Base-by-base conservation (phyloP, 2,329 filamentous ascomycete genomes). In the Hirsutella rhossiliensis region DNA sequence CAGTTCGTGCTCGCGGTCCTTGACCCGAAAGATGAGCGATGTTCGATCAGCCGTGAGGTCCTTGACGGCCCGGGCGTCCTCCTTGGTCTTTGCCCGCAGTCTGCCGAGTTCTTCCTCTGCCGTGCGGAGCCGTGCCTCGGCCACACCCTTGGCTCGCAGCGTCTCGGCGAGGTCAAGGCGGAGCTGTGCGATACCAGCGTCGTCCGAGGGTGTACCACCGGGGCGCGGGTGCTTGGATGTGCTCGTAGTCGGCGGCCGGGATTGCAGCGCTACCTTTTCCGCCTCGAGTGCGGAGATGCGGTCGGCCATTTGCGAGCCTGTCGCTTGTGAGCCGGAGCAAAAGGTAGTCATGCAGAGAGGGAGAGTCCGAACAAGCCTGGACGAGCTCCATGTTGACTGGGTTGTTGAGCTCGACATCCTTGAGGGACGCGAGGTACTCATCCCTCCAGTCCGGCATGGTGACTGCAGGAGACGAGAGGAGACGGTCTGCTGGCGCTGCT, bases 1-100 rank as follows among this genome's bases (percentile, higher is more conserved):
- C 29, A 96, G 64, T 68, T 97, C 92, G 54, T 94, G 86, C 48
- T 94, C 87, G 28, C 84, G 72, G 61, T 96, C 90, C 50, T 77
- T 80, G 36, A 94, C 66, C 49, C 81, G 81, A 37, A 78, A 73
- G 41, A 76, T 70, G 17, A 92, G 66, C 2, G 70, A 63, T 17
- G 73, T 69, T 30, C 78, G 75, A 54, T 88, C 80, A 20, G 69
- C 65, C 18, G 78, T 75, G 17, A 94, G 66, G 19, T 74, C 67
- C 15, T 69, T 66, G 42, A 95, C 72, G 17, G 72, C 70, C 52
- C 72, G 75, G 8, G 67, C 62, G 46, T 90, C 82, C n/a, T 69
- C 64, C 38, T 70, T 71, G 5, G 71, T 71, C 53, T 78, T 76
- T 29, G 68, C 60, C 34, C 78, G 80, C n/a, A 88, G 64, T 23